phyloP scores from a whole-genome alignment of 2,329 filamentous ascomycete species.

The Tolypocladium capitatum region DNA sequence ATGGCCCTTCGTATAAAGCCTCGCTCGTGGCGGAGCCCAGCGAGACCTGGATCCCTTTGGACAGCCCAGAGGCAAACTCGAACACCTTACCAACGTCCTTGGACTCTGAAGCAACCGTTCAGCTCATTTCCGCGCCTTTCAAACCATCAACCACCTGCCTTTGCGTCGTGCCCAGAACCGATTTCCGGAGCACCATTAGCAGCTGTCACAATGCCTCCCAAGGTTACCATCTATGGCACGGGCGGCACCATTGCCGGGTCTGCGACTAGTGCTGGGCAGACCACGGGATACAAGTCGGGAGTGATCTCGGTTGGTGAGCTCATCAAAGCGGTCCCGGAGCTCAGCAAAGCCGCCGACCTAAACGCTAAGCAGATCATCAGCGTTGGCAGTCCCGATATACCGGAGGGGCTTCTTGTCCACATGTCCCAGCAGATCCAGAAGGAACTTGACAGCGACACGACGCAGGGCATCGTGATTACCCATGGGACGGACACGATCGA shows the following conservation, averaged over 20 bases:
- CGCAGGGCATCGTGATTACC: slow-evolving; percentile 41
- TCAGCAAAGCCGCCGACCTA: slow-evolving; percentile 41
- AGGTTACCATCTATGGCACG: slow-evolving; percentile 43
- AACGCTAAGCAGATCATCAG: slow-evolving; percentile 38
- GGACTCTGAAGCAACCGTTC: neutral
- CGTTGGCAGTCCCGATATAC: slow-evolving; percentile 33
- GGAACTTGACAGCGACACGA: slow-evolving; percentile 27
- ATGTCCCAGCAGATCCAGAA: slow-evolving; percentile 33
- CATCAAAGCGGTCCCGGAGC: slow-evolving; percentile 39
- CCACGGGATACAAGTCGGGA: slow-evolving; percentile 27
- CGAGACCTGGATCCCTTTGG: neutral
- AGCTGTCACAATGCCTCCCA: slow-evolving; percentile 18
- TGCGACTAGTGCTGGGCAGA: slow-evolving; percentile 31
- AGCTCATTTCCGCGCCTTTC: neutral
- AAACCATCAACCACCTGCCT: neutral
- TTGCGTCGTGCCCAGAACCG: neutral
- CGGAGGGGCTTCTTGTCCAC: slow-evolving; percentile 31
- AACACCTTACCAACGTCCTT: neutral
- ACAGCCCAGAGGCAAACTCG: neutral
- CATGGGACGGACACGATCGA: slow-evolving; percentile 55
- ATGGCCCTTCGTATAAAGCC: neutral
- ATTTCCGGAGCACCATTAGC: neutral
- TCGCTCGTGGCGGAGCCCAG: neutral
- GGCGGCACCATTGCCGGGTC: slow-evolving; percentile 47
- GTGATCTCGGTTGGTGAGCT: slow-evolving; percentile 35